These are phyloP conservation scores for Ganoderma boninense DNA, from an alignment of 1,284 basidiomycete genomes.

Conservation along the genomic window DNA sequence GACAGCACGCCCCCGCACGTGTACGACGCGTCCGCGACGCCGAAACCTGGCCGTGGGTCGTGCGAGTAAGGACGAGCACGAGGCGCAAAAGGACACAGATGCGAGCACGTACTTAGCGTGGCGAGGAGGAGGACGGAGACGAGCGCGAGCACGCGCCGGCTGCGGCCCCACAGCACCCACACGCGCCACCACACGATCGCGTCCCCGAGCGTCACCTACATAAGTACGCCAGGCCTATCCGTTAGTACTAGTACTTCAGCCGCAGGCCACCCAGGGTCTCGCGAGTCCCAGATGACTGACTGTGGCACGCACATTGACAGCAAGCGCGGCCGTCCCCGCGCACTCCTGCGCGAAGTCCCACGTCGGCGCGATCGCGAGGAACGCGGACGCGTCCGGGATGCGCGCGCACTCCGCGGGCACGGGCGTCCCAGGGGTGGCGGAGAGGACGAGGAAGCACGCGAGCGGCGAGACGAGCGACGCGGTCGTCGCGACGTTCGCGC, in stretches of 20 bases:
- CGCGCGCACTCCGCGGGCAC: no score
- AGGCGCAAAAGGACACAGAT: no score
- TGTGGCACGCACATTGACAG: neutral
- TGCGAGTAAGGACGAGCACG: no score
- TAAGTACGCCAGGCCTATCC: no score
- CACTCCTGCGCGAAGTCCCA: conserved; percentile 4
- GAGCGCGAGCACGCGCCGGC: neutral
- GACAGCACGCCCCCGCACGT: neutral
- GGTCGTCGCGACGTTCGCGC: neutral
- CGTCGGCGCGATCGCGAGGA: neutral
- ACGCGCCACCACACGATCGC: conserved; percentile 4
- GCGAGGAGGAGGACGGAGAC: neutral
- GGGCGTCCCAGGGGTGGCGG: neutral
- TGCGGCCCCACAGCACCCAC: neutral
- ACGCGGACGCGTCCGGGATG: neutral
- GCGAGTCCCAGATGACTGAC: no score
- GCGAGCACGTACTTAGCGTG: neutral
- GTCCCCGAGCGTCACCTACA: neutral
- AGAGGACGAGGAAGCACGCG: neutral
- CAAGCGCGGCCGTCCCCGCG: neutral
- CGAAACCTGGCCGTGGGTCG: neutral
- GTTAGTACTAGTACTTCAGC: no score
- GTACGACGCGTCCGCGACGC: neutral
- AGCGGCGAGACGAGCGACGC: neutral
- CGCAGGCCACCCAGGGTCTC: no score